Conservation (phyloP, 345 rosid species). For the Populus ilicifolia region DNA sequence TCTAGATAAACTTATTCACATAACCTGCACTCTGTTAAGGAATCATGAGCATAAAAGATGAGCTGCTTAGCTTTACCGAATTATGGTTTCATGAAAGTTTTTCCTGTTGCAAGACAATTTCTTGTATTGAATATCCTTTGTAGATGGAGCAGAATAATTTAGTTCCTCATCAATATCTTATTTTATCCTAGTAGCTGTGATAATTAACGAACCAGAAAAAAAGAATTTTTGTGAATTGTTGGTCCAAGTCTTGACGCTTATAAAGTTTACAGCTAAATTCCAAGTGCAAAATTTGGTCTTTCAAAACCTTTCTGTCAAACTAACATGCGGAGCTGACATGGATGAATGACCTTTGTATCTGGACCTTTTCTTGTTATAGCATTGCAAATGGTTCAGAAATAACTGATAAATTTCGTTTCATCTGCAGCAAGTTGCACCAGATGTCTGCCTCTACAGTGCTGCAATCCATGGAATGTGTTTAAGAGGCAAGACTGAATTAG, state of each 20-base stretch:
- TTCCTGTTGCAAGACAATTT: not conserved
- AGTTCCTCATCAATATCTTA: not conserved
- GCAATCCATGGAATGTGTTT: constrained; percentile 75
- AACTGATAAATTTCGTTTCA: not conserved
- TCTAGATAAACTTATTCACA: not conserved
- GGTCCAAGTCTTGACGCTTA: not conserved
- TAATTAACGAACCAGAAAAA: not conserved
- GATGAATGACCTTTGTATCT: too few relatives aligned
- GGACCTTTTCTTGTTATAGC: not conserved
- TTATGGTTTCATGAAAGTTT: not conserved
- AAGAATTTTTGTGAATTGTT: not conserved
- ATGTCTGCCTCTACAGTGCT: constrained; percentile 58
- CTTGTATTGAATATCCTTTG: not conserved
- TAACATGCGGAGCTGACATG: too few relatives aligned
- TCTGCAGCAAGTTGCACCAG: constrained; percentile 47
- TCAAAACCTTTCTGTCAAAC: too few relatives aligned
- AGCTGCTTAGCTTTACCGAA: not conserved
- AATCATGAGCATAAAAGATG: not conserved
- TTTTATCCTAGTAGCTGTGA: not conserved
- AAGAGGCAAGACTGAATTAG: constrained; percentile 52
- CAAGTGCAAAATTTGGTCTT: too few relatives aligned
- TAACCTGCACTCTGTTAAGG: not conserved
- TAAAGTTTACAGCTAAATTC: not conserved
- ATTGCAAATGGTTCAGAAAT: not conserved
- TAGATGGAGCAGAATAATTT: not conserved